These are phyloP conservation scores for Yarrowia sp. DNA, from an alignment of 805 yeast genomes.

Conservation along the genomic window DNA sequence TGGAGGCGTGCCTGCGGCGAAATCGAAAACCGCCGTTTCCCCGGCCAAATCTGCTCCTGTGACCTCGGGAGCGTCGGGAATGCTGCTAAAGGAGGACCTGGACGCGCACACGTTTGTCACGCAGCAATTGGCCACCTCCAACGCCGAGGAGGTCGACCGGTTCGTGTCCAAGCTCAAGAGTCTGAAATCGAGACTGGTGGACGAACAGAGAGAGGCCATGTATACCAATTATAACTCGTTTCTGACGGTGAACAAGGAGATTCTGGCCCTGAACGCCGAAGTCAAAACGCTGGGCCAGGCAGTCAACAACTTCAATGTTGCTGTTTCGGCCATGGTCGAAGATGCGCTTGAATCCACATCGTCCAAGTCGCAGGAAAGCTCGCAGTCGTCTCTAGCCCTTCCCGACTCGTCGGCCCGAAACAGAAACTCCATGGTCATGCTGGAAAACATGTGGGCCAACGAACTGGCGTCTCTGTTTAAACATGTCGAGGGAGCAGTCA, in stretches of 20 bases:
- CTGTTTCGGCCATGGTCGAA: conserved; percentile 64
- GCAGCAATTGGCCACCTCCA: conserved; percentile 63
- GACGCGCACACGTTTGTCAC: conserved; percentile 59
- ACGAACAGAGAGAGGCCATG: conserved; percentile 46
- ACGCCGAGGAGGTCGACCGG: conserved; percentile 74
- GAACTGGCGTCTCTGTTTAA: conserved; percentile 73
- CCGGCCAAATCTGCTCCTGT: conserved; percentile 32
- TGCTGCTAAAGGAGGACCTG: conserved; percentile 47
- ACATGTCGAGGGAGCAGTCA: conserved; percentile 91
- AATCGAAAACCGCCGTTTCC: not conserved
- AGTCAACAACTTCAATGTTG: conserved; percentile 65
- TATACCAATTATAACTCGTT: conserved; percentile 49
- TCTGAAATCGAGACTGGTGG: conserved; percentile 59
- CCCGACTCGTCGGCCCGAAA: conserved; percentile 52
- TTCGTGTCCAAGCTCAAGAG: conserved; percentile 63
- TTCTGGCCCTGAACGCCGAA: conserved; percentile 69
- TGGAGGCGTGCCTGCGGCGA: not conserved
- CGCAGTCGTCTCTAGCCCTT: conserved; percentile 11
- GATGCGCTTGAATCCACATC: conserved; percentile 63
- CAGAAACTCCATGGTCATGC: conserved; percentile 70
- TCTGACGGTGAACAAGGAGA: conserved; percentile 55
- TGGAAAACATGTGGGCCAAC: conserved; percentile 82
- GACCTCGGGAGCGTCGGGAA: conserved; percentile 15
- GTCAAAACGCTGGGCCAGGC: conserved; percentile 65
- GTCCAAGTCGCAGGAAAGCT: not conserved